A percentile compares a stretch with the other conserved stretches of the same genome.
Evolutionary conservation across 2,329 filamentous ascomycete species (phyloP).

Genomic region (Alternaria conjuncta): DNA sequence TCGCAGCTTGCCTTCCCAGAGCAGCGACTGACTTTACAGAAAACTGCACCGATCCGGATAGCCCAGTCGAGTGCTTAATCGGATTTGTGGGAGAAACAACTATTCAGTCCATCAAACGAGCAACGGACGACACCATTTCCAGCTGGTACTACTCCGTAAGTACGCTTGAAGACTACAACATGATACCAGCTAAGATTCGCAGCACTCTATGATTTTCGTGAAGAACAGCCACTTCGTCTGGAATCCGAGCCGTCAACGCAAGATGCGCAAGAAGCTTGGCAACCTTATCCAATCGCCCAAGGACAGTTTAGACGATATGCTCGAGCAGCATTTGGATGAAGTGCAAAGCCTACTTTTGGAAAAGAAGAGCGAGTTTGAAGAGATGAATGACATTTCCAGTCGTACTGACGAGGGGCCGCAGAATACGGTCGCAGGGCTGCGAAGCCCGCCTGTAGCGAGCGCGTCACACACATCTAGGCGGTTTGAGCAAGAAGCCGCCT

Average conservation of each 20-base stretch:
- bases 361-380: slow-evolving; percentile 50
- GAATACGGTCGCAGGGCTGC: slow-evolving; percentile 14
- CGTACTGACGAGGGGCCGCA: slow-evolving; percentile 29
- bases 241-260: slow-evolving; percentile 64
- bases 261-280: slow-evolving; percentile 65
- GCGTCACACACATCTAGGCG: slow-evolving; percentile 17
- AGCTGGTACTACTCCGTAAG: slow-evolving; percentile 78
- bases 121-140: slow-evolving; percentile 73
- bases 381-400: slow-evolving; percentile 25
- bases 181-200: neutral
- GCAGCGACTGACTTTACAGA: slow-evolving; percentile 42
- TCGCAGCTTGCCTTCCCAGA: neutral
- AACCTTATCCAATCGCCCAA: slow-evolving; percentile 56
- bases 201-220: slow-evolving; percentile 80
- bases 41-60: slow-evolving; percentile 64
- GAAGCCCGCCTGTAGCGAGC: slow-evolving; percentile 31
- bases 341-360: slow-evolving; percentile 56
- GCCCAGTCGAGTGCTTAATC: slow-evolving; percentile 70
- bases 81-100: slow-evolving; percentile 80
- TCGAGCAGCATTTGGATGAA: slow-evolving; percentile 58
- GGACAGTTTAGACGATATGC: slow-evolving; percentile 62
- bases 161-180: neutral
- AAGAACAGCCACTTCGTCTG: slow-evolving; percentile 78
- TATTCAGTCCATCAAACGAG: slow-evolving; percentile 73
- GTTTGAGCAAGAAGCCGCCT: slow-evolving; percentile 19